Conservation (phyloP, 768 basidiomycete species). For the Tremella yokohamensis region DNA sequence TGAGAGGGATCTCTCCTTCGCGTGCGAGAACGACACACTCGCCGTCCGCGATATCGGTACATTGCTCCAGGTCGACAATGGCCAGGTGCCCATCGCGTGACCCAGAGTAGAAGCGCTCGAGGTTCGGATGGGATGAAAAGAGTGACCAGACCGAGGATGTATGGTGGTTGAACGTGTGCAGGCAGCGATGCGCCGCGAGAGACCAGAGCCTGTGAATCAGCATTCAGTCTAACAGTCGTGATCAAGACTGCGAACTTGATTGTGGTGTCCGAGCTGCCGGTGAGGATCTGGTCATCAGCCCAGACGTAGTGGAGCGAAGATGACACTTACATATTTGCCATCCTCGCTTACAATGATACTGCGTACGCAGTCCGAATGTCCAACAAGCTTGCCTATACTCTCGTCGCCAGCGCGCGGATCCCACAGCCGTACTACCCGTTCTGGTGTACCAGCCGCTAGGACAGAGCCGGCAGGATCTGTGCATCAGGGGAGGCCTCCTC, state of each 20-base stretch:
- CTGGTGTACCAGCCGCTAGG: constrained; percentile 86
- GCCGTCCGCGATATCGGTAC: constrained; percentile 75
- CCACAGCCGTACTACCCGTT: constrained; percentile 86
- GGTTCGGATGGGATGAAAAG: constrained; percentile 76
- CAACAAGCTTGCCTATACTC: constrained; percentile 74
- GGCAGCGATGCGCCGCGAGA: constrained; percentile 72
- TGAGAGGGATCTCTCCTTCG: constrained; percentile 35
- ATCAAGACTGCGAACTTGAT: constrained; percentile 38
- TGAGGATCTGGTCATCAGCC: constrained; percentile 40
- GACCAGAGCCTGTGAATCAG: constrained; percentile 77
- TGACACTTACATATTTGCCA: constrained; percentile 71
- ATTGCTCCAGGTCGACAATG: constrained; percentile 83
- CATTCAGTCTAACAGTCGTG: not conserved
- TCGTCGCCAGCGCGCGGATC: constrained; percentile 82
- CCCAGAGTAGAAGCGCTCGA: constrained; percentile 90
- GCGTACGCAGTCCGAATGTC: constrained; percentile 95
- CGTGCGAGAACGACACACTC: constrained; percentile 77
- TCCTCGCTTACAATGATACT: constrained; percentile 85
- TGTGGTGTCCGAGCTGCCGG: constrained; percentile 51
- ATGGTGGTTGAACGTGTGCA: constrained; percentile 95
- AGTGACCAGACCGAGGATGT: constrained; percentile 88
- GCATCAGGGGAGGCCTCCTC: not conserved
- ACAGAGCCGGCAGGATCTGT: constrained; percentile 73
- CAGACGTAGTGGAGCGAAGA: not conserved
- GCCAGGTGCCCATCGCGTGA: constrained; percentile 84